Evolutionary conservation across 257 asterid species (phyloP), one percentile per base, ranked within the genome.

Genomic region (Solanum bulbocastanum): DNA sequence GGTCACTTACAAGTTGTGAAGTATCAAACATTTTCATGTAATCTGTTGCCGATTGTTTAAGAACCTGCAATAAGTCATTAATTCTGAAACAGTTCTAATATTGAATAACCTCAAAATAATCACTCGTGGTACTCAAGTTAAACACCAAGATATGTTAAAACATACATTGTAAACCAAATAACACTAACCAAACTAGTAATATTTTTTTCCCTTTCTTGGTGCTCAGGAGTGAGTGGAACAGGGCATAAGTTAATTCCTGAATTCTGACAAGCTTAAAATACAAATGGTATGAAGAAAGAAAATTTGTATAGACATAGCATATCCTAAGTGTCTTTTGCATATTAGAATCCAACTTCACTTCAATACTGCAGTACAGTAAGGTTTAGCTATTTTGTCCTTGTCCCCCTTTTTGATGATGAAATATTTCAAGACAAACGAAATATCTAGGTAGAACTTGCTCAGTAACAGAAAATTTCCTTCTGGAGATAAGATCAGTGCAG

Each of bases 1-100:
- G 36, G 87, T 58, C 87, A 92, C 99, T 96, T 91, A 97, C 99
- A 90, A 90, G 92, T 87, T 92, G 92, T 89, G 98, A 93, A 91
- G 89, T 90, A 88, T 96, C 98, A 72, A 93, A 93, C 44, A 49
- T 90, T 52, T 93, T 93, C 5, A 97, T 91, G 91, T 89, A 96
- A 91, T 94, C 95, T 83, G 96, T 90, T 18, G 97, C 98, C 32
- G 98, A 90, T 91, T 93, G 93, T 90, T 94, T 94, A 91, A 97
- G 93, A 92, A 96, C 90, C 99, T 97, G 98, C 93, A 94, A 32
- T 65, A 89, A 87, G 88, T 72, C 86, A 86, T 72, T 73, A 73
- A 49, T 65, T 42, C 46, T 10, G 81, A 87, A 74, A 40, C 32
- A 56, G 42, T 84, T 66, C 74, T 82, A 79, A 35, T 32, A 88